Evolutionary conservation across 176 grass and related monocot genomes (phyloP).

Genomic region (Phragmites australis): DNA sequence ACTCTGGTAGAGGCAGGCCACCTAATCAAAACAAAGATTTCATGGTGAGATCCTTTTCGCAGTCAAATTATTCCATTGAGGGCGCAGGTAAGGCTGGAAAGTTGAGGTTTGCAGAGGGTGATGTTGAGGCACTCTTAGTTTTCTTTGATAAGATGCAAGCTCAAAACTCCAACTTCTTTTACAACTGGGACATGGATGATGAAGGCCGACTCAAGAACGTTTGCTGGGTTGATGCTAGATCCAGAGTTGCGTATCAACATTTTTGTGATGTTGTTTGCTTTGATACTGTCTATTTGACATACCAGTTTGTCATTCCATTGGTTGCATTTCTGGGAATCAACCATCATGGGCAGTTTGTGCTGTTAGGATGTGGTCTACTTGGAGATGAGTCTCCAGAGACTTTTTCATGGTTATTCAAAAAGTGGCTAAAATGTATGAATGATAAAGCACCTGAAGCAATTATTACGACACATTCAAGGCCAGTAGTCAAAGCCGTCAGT

Average conservation of each 20-base stretch:
- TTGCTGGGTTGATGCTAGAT: conserved; percentile 86
- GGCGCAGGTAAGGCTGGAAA: conserved; percentile 54
- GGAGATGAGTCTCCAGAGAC: conserved; percentile 76
- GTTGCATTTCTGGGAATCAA: conserved; percentile 86
- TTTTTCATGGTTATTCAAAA: conserved; percentile 79
- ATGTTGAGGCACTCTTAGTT: conserved; percentile 66
- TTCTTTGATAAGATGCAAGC: conserved; percentile 88
- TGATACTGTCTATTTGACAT: conserved; percentile 77
- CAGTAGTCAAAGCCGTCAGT: conserved; percentile 61
- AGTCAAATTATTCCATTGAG: conserved; percentile 65
- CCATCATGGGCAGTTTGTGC: conserved; percentile 82
- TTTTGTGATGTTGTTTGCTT: conserved; percentile 82
- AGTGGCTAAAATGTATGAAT: conserved; percentile 88
- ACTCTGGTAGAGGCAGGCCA: conserved; percentile 73
- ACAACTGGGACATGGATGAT: conserved; percentile 87
- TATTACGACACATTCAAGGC: conserved; percentile 66
- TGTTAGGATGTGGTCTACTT: conserved; percentile 84
- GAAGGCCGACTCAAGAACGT: conserved; percentile 84
- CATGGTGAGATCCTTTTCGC: conserved; percentile 54
- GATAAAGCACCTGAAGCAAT: conserved; percentile 79
- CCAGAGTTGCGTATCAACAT: conserved; percentile 71
- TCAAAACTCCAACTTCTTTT: conserved; percentile 75
- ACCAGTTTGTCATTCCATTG: conserved; percentile 69
- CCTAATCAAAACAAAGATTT: conserved; percentile 80
- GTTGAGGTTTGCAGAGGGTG: conserved; percentile 70